Conservation (phyloP, 2,329 filamentous ascomycete genomes). For the Cercospora nicotianae region DNA sequence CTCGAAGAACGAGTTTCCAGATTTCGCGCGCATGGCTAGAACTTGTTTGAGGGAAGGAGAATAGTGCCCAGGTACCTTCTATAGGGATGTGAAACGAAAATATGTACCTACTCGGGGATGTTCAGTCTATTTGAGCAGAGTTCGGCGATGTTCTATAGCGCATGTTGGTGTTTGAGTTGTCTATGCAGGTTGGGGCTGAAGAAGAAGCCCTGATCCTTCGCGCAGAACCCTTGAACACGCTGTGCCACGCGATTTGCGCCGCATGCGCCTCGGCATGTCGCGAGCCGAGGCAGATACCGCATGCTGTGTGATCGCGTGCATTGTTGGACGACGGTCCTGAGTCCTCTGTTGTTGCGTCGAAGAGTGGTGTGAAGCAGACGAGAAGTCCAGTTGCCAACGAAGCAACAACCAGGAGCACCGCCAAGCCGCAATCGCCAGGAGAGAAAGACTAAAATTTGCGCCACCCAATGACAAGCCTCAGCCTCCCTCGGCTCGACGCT, state of each 20-base stretch:
- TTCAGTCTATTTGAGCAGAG: neutral
- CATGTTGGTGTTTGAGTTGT: neutral
- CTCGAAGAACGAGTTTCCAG: slow-evolving; percentile 11
- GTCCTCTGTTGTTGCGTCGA: neutral
- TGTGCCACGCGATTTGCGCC: neutral
- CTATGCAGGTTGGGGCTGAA: neutral
- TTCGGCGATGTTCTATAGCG: neutral
- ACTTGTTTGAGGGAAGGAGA: neutral
- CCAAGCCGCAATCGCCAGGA: slow-evolving; percentile 1
- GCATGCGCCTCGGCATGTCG: neutral
- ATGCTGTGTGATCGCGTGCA: neutral
- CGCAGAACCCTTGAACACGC: neutral
- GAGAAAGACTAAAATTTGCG: neutral
- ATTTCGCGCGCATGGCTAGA: neutral
- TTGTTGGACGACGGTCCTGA: neutral
- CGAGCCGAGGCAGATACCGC: neutral
- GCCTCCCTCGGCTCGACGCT: slow-evolving; percentile 4
- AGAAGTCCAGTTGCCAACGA: neutral
- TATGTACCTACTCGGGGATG: neutral
- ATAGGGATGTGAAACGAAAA: neutral
- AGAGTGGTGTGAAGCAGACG: neutral
- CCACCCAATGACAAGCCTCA: slow-evolving; percentile 2
- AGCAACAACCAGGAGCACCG: neutral
- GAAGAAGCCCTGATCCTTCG: slow-evolving; percentile 3
- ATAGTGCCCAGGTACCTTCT: neutral